Evolutionary conservation across 2,329 filamentous ascomycete genomes (phyloP), one percentile per base, ranked within the genome.

Genomic region (Epichloe aotearoae): DNA sequence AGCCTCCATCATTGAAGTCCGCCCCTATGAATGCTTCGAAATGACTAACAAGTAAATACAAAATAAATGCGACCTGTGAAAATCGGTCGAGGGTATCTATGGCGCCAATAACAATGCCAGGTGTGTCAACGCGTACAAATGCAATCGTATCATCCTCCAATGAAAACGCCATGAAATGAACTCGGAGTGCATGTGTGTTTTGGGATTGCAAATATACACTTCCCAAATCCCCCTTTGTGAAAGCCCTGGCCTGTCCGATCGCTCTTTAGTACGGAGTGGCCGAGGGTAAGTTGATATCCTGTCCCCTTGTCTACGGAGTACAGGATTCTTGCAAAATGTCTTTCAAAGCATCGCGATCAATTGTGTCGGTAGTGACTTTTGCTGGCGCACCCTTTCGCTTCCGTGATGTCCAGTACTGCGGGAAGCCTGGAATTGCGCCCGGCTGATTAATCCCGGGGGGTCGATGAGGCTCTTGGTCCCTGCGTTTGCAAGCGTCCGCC

Each of bases 391-490:
- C 72, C 64, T 67, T 77, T 60, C 65, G 77, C 65, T 67, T 77
- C 60, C 66, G 70, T 1, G 71, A 66, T 2, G 71, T 68, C 65
- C 73, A 72, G 56, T 76, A 79, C 50, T 77, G 72, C 26, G 79
- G 73, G 56, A 91, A 84, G 0, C 87, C 86, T 0, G 84, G 79
- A 42, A 93, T 83, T 0, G 80, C 74, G 0, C 87, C 87, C 1
- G 79, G 75, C 62, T 91, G 87, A 59, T 93, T 93, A 61, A 93
- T 88, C 0, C 87, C 87, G 1, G 85, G 1, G 85, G 4, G 67
- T 42, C 86, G 73, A 42, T 70, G 70, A 36, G 68, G 49, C 11
- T 69, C 66, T 50, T 63, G 63, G 33, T 68, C 64, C 52, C 58
- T 66, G 52, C 12, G 26, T 23, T 11, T 34, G 36, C 14, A 26